These are phyloP conservation scores for Desmodesmus armatus DNA, from an alignment of 139 green algal species.

Conservation along the genomic window DNA sequence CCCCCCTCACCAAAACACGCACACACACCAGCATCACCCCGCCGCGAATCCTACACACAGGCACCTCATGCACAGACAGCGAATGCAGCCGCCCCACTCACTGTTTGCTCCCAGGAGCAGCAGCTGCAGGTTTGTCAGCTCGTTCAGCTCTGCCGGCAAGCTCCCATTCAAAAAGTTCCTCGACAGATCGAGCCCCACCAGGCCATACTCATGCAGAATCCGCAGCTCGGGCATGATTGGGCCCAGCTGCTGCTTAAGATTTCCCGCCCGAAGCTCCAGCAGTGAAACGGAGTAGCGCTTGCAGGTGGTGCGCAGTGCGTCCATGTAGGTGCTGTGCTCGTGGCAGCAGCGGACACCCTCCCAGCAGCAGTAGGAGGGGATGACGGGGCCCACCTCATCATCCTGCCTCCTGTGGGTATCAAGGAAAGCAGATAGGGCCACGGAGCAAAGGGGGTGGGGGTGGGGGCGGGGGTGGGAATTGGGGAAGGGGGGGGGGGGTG, in stretches of 20 bases:
- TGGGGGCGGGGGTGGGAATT: too few relatives aligned
- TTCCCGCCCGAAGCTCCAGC: not conserved
- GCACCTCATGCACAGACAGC: too few relatives aligned
- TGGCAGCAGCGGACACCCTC: constrained; percentile 1
- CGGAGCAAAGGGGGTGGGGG: too few relatives aligned
- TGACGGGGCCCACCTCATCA: too few relatives aligned
- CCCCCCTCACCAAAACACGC: too few relatives aligned
- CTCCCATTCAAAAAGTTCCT: constrained; percentile 21
- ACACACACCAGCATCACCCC: too few relatives aligned
- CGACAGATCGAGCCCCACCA: constrained; percentile 12
- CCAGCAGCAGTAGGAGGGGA: constrained; percentile 37
- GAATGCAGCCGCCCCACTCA: too few relatives aligned
- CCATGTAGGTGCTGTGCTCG: not conserved
- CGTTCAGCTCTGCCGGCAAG: not conserved
- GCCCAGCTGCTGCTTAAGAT: not conserved
- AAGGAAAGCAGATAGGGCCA: too few relatives aligned
- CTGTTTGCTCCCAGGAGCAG: constrained; percentile 19
- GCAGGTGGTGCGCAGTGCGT: not conserved
- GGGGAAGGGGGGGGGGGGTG: too few relatives aligned
- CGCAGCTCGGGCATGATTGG: not conserved
- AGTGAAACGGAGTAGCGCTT: not conserved
- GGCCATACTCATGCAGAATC: not conserved
- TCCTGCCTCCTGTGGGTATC: too few relatives aligned
- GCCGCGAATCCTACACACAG: too few relatives aligned
- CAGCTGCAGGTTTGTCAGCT: constrained; percentile 5